Conservation (phyloP, 345 rosid genomes). For the Rhizophora mangle region DNA sequence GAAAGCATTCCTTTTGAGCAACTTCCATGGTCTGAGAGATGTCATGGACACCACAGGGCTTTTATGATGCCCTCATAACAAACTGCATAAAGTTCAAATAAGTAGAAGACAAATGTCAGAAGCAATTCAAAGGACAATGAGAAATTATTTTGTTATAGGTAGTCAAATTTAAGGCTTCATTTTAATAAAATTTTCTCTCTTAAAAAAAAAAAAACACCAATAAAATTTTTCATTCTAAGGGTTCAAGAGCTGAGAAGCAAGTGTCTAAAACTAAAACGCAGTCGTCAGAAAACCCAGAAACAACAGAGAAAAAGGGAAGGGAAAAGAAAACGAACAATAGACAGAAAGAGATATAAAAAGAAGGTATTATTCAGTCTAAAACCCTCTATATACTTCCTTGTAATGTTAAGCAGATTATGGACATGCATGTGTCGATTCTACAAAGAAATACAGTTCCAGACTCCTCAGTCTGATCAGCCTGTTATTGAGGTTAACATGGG, state of each 20-base stretch:
- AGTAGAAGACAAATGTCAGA: background rate
- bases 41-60: background rate
- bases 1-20: slow-evolving; percentile 50
- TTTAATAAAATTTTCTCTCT: too few relatives aligned
- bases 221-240: background rate
- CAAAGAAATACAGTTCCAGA: background rate
- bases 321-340: too few relatives aligned
- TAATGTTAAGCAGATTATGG: background rate
- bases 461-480: background rate
- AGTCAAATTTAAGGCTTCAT: too few relatives aligned
- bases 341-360: background rate
- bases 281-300: background rate
- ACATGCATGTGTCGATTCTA: background rate
- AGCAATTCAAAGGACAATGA: background rate
- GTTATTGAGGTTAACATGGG: background rate
- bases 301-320: too few relatives aligned
- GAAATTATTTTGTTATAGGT: too few relatives aligned
- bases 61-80: background rate
- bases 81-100: background rate
- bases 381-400: background rate
- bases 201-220: too few relatives aligned
- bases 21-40: slow-evolving; percentile 59
- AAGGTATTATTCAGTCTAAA: background rate
- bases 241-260: background rate
- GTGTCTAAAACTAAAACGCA: background rate